Percentiles rank a stretch among this genome's conserved stretches.
Conservation (phyloP, 1,284 basidiomycete species). For the Rhodotorula sp. region DNA sequence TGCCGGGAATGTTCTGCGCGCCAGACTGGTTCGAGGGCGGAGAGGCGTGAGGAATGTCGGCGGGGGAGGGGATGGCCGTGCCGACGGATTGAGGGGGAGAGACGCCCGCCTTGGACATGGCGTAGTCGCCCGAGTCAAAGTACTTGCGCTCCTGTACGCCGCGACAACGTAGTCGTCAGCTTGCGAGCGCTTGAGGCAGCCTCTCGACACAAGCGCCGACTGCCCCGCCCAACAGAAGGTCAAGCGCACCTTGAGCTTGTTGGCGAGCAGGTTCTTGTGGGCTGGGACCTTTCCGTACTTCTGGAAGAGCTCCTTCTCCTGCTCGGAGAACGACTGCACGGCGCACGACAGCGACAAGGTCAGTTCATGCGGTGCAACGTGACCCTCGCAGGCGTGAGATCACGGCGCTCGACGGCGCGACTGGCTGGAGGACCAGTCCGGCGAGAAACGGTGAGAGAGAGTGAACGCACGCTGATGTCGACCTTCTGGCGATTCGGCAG, state of each 20-base stretch:
- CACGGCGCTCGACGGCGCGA: background rate
- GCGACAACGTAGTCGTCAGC: too few relatives aligned
- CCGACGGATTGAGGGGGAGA: constrained; percentile 50
- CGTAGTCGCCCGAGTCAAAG: constrained; percentile 53
- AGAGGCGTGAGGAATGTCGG: constrained; percentile 51
- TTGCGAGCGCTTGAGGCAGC: too few relatives aligned
- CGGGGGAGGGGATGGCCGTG: constrained; percentile 51
- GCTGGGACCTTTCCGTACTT: constrained; percentile 50
- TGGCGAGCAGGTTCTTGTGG: constrained; percentile 48
- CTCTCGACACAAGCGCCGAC: too few relatives aligned
- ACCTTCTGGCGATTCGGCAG: constrained; percentile 84
- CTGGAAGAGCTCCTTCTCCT: constrained; percentile 50
- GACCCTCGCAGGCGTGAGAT: background rate
- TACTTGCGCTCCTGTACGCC: constrained; percentile 50
- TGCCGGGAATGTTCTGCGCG: constrained; percentile 23
- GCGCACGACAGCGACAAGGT: background rate
- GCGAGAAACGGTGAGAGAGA: background rate
- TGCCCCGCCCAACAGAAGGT: background rate
- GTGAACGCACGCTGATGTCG: constrained; percentile 71
- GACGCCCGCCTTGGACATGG: constrained; percentile 51
- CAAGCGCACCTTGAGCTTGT: constrained; percentile 48
- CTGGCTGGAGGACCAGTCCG: background rate
- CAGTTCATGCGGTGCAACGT: constrained; percentile 3
- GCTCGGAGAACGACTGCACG: constrained; percentile 47
- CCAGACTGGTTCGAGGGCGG: constrained; percentile 11